Evolutionary conservation across 805 yeast species (phyloP), one percentile per base, ranked within the genome.

Genomic region (Osmozyma mogii): DNA sequence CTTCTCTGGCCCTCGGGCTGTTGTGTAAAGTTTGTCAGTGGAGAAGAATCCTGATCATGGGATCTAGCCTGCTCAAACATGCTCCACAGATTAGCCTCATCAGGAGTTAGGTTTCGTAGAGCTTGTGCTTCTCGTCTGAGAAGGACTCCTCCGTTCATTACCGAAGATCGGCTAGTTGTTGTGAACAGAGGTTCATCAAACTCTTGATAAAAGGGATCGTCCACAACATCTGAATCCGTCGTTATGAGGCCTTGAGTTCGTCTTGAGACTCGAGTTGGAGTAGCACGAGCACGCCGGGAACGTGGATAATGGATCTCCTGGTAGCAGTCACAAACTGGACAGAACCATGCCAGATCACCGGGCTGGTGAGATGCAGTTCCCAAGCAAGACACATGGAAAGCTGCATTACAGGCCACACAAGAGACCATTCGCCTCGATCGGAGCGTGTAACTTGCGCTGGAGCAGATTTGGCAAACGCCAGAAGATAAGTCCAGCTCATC

Each of bases 261-360:
- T 26, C 6, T 28, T 21, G n/a, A 18, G 21, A 21, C 9, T 22
- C 8, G 20, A 17, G n/a, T n/a, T n/a, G n/a, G n/a, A n/a, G n/a
- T n/a, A n/a, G n/a, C n/a, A n/a, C n/a, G n/a, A n/a, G 22, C 19
- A 25, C 10, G 30, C 14, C 9, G 15, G 14, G 5, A n/a, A 26
- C 11, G 29, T 26, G 8, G n/a, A n/a, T n/a, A n/a, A n/a, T n/a
- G n/a, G n/a, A 45, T 24, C 23, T 54, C 64, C 44, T 68, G 73
- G 18, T 50, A 53, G 31, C 49, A 45, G 32, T 65, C 72, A 41
- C 77, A 70, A 36, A 67, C 56, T n/a, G 75, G 75, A 42, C 77
- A 70, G 34, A 49, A 49, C 75, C 75, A 69, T 13, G 25, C 15
- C n/a, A 30, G 22, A 10, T 36, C 48, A 4, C 32, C 44, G 17